Evolutionary conservation across 768 basidiomycete species (phyloP).

Genomic region (Russula brevipes): DNA sequence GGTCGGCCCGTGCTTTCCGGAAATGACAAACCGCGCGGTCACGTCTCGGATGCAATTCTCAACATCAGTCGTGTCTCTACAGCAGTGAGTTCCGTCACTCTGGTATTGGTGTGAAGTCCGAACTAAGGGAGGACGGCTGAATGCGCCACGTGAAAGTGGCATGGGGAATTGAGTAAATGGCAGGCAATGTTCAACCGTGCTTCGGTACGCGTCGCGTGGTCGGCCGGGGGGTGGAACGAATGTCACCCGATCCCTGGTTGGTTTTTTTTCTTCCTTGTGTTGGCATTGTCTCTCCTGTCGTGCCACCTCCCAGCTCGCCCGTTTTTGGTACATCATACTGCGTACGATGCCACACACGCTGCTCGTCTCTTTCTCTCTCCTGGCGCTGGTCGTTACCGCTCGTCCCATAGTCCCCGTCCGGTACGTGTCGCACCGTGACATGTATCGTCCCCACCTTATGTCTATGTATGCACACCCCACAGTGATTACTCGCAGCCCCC

Average conservation of each 20-base stretch:
- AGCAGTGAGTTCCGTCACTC: no score
- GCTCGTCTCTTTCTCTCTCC: slow-evolving; percentile 37
- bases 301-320: background rate
- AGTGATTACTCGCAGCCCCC: slow-evolving; percentile 20
- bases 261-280: background rate
- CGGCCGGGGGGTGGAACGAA: background rate
- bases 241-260: background rate
- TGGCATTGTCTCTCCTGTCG: background rate
- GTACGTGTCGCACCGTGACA: slow-evolving; percentile 28
- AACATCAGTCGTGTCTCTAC: no score
- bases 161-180: slow-evolving; percentile 4
- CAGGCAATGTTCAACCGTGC: background rate
- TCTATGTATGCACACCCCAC: background rate
- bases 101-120: no score
- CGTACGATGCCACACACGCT: slow-evolving; percentile 36
- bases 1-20: background rate
- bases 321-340: background rate
- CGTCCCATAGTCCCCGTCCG: slow-evolving; percentile 35
- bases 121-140: background rate
- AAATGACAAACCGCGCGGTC: no score
- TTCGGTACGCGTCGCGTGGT: background rate
- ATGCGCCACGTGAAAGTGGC: background rate
- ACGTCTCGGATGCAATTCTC: no score
- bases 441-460: slow-evolving; percentile 20
- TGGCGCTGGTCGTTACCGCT: slow-evolving; percentile 43